Base-by-base conservation (phyloP, 768 basidiomycete genomes). In the Pisolithus microcarpus region DNA sequence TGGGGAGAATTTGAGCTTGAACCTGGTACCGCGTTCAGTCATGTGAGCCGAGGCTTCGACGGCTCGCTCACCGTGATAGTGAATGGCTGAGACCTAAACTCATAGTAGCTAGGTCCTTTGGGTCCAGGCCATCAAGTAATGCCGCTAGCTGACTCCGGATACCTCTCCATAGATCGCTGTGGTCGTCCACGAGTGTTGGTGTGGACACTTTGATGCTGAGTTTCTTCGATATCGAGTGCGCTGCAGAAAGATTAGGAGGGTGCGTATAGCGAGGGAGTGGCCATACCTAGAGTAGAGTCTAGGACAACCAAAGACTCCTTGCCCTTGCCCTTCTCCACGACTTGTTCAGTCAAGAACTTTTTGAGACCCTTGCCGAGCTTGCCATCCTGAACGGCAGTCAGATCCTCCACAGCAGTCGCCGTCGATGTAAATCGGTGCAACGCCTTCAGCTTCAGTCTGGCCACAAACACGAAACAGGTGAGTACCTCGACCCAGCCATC, bases 1-100 rank as follows among this genome's bases (percentile, higher is more conserved):
- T 7, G 96, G 95, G 7, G 96, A 98, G 72, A 99, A 98, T 72
- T 99, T 99, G 61, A 99, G 79, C 77, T 98, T 99, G 75, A 95
- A 99, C 53, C 94, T 95, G 56, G 30, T 48, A 18, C 31, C 23
- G 40, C 58, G 53, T 43, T 30, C 48, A 39, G 40, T n/a, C 48
- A 42, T 21, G 40, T 42, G 5, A 23, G 31, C 24, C 26, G 50
- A 39, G 28, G 30, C 38, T 24, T 46, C 48, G 18, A 16, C 21
- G 6, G 18, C 18, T 18, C 18, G 15, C 78, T 51, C 43, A 91
- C 92, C 93, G 84, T 45, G 93, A 95, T 64, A 99, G 75, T 49
- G 93, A 96, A 73, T 99, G 96, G 68, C 89, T 91, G 54, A 99
- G 78, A 79, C 96, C 96, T 58, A 99, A 73, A 59, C 89, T 92